phyloP scores from a whole-genome alignment of 768 basidiomycete species.

The Rhizopogon roseolus region DNA sequence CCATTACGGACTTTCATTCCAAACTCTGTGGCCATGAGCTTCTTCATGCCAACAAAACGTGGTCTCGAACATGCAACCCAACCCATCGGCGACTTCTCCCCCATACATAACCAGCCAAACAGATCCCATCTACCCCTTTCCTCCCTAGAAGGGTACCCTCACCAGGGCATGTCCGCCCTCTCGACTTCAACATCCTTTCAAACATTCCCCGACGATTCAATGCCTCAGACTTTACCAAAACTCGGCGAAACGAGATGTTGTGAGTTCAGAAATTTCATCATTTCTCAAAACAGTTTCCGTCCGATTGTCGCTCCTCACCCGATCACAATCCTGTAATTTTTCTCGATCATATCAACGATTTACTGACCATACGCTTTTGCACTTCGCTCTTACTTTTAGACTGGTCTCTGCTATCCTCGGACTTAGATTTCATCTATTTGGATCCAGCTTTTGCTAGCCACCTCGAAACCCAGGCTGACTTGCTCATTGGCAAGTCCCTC shows the following conservation, averaged over 20 bases:
- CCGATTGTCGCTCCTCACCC: constrained; percentile 12
- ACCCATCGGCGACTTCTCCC: constrained; percentile 18
- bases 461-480: constrained; percentile 65
- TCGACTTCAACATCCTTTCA: constrained; percentile 22
- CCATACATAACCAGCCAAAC: constrained; percentile 27
- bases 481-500: constrained; percentile 65
- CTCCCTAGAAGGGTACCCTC: constrained; percentile 30
- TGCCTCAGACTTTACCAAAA: constrained; percentile 40
- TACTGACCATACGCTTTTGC: constrained; percentile 12
- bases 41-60: constrained; percentile 31
- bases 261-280: constrained; percentile 36
- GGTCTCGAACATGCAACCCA: constrained; percentile 20
- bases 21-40: constrained; percentile 25
- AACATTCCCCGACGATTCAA: constrained; percentile 31
- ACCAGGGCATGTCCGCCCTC: constrained; percentile 25
- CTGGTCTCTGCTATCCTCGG: constrained; percentile 76
- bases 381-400: constrained; percentile 37
- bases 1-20: constrained; percentile 14
- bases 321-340: constrained; percentile 16
- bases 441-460: constrained; percentile 76
- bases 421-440: constrained; percentile 76
- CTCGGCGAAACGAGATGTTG: constrained; percentile 75
- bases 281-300: constrained; percentile 3
- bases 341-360: constrained; percentile 7
- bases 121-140: constrained; percentile 35